These are phyloP conservation scores for Cucurbita maxima DNA, from an alignment of 306 rosid species.

Conservation along the genomic window DNA sequence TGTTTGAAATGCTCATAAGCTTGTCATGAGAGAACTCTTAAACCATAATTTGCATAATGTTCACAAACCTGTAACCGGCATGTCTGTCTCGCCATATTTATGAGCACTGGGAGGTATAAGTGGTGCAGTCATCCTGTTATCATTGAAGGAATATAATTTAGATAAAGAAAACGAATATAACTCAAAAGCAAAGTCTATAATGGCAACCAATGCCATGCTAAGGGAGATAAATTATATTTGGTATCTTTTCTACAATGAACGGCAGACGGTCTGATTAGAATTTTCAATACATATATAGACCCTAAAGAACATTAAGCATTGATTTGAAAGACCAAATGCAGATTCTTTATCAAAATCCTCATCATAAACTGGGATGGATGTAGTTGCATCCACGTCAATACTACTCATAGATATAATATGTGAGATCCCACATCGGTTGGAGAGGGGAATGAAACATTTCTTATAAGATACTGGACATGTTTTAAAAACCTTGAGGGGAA, in stretches of 20 bases:
- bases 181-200: neutral
- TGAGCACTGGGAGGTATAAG: constrained; percentile 65
- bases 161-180: neutral
- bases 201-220: neutral
- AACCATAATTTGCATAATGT: neutral
- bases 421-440: neutral
- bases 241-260: neutral
- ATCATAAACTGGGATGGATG: neutral
- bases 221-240: neutral
- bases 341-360: neutral
- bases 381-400: neutral
- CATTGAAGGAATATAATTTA: constrained; percentile 1
- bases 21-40: neutral
- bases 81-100: constrained; percentile 65
- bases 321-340: neutral
- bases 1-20: neutral
- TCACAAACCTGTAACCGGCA: constrained; percentile 57
- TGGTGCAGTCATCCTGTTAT: constrained; percentile 86
- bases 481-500: too few relatives aligned
- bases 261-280: neutral
- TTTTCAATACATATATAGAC: neutral
- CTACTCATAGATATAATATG: neutral
- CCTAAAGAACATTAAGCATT: neutral
- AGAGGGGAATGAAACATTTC: too few relatives aligned
- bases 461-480: too few relatives aligned